phyloP scores from a whole-genome alignment of 352 stramenopile species.

The Phytophthora megakarya region DNA sequence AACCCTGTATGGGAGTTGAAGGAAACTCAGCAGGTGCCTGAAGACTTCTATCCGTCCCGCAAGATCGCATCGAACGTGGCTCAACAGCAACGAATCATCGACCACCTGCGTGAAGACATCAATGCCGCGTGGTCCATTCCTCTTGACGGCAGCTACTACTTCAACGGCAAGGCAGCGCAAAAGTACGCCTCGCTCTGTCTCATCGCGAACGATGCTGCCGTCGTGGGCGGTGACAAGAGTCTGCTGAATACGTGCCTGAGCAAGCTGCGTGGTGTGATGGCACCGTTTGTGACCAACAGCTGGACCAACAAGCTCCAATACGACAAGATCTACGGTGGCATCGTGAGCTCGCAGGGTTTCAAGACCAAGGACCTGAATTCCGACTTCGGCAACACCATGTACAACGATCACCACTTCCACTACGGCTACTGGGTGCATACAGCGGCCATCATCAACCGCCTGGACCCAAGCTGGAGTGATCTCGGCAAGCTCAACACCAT shows the following conservation, averaged over 20 bases:
- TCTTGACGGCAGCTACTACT: constrained; percentile 67
- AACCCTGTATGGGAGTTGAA: constrained; percentile 49
- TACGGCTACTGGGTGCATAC: constrained; percentile 74
- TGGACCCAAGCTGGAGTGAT: constrained; percentile 49
- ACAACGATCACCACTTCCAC: constrained; percentile 84
- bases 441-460: constrained; percentile 49
- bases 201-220: constrained; percentile 49
- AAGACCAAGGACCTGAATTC: constrained; percentile 57
- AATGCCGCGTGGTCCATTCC: constrained; percentile 49
- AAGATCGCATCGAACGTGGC: constrained; percentile 36
- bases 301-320: constrained; percentile 63
- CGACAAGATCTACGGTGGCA: constrained; percentile 57
- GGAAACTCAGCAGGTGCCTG: constrained; percentile 44
- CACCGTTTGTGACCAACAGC: constrained; percentile 50
- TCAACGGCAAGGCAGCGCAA: constrained; percentile 63
- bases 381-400: constrained; percentile 77
- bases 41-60: constrained; percentile 54
- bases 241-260: constrained; percentile 45
- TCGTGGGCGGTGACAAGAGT: constrained; percentile 45
- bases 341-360: constrained; percentile 61
- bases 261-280: constrained; percentile 49
- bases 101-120: constrained; percentile 53
- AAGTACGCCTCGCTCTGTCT: constrained; percentile 69
- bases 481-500: constrained; percentile 49
- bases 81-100: constrained; percentile 43